Conservation (phyloP, 2,329 filamentous ascomycete genomes). For the Thielaviopsis punctulata region DNA sequence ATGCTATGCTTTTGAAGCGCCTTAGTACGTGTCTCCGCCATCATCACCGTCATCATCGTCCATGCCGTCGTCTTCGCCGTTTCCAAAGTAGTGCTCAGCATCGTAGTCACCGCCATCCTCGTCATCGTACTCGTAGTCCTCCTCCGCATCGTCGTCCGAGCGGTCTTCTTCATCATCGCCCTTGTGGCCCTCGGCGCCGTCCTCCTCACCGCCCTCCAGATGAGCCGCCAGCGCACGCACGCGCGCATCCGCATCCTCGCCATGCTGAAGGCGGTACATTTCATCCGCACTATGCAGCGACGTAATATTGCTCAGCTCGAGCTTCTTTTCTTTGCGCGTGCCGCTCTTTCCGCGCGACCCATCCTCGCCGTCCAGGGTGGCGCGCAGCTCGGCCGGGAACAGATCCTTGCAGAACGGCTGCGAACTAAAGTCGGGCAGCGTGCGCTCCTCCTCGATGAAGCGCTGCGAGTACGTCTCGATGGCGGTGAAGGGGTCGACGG, state of each 20-base stretch:
- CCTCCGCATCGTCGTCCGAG: slow-evolving; percentile 25
- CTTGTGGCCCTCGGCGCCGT: slow-evolving; percentile 24
- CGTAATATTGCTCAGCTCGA: slow-evolving; percentile 30
- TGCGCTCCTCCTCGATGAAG: slow-evolving; percentile 33
- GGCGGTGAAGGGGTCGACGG: slow-evolving; percentile 38
- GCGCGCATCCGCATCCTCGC: slow-evolving; percentile 17
- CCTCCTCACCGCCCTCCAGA: slow-evolving; percentile 30
- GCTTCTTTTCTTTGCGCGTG: slow-evolving; percentile 25
- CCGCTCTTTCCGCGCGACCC: slow-evolving; percentile 11
- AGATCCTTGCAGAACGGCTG: slow-evolving; percentile 34
- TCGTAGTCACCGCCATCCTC: slow-evolving; percentile 45
- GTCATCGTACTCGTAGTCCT: slow-evolving; percentile 36
- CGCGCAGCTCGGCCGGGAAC: slow-evolving; percentile 38
- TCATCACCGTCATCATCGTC: slow-evolving; percentile 34
- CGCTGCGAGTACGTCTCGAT: slow-evolving; percentile 41
- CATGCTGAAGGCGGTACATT: slow-evolving; percentile 25
- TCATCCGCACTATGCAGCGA: slow-evolving; percentile 33
- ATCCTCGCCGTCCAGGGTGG: slow-evolving; percentile 34
- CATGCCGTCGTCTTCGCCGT: slow-evolving; percentile 35
- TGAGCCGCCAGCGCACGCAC: slow-evolving; percentile 18
- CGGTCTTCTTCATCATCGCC: slow-evolving; percentile 29
- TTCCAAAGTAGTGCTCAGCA: slow-evolving; percentile 43
- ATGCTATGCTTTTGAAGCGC: not conserved
- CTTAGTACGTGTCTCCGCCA: not conserved
- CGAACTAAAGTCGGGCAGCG: slow-evolving; percentile 35